Conservation (phyloP, 176 grass and related monocot genomes). For the Oryza glumipatula region DNA sequence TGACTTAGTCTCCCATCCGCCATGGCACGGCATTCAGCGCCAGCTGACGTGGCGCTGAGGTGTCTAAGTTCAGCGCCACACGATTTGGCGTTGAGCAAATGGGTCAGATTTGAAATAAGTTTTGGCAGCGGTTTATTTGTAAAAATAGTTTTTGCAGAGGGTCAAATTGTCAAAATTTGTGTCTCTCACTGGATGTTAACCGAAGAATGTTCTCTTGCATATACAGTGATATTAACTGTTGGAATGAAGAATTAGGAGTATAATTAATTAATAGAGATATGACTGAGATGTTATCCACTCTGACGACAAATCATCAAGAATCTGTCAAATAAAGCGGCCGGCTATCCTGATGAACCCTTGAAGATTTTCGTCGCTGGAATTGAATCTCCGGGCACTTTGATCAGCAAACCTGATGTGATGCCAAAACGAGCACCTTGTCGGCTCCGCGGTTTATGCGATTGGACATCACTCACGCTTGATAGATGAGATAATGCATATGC, state of each 20-base stretch:
- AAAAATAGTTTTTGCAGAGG: too few species aligned
- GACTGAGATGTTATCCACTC: neutral
- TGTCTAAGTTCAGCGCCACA: too few species aligned
- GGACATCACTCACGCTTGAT: conserved; percentile 31
- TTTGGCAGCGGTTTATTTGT: too few species aligned
- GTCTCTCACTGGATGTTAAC: too few species aligned
- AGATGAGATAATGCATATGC: neutral
- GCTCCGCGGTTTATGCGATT: conserved; percentile 18
- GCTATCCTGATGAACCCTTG: neutral
- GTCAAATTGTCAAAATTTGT: too few species aligned
- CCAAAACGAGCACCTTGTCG: conserved; percentile 17
- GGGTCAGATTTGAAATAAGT: too few species aligned
- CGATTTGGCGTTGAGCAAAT: too few species aligned
- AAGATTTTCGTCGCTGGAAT: neutral
- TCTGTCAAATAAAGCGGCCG: neutral
- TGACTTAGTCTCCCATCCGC: too few species aligned
- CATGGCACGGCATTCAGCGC: too few species aligned
- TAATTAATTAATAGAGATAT: neutral
- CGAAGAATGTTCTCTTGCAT: neutral
- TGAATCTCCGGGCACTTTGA: neutral
- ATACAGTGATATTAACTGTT: neutral
- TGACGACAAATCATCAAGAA: neutral
- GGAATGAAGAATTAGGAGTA: too few species aligned
- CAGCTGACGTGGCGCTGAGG: too few species aligned
- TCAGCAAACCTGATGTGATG: conserved; percentile 17